phyloP scores from a whole-genome alignment of 2,329 filamentous ascomycete genomes.

The Blastomyces parvus region DNA sequence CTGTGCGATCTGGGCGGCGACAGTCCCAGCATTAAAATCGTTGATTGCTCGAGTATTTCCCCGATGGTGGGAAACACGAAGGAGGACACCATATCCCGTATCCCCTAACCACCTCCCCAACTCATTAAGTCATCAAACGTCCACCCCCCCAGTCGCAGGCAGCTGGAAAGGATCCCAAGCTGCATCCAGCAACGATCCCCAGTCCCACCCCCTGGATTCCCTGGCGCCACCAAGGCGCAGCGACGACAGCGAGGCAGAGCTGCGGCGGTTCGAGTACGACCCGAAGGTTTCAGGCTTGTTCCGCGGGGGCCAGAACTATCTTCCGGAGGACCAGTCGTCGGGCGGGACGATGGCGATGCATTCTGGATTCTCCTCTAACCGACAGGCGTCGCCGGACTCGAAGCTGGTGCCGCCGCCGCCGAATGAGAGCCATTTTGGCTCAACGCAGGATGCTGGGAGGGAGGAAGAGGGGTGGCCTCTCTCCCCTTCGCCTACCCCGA shows the following conservation, averaged over 20 bases:
- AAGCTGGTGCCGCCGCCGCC: too few relatives aligned
- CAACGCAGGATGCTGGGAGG: neutral
- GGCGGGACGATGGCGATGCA: neutral
- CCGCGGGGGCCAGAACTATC: neutral
- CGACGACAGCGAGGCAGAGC: slow-evolving; percentile 8
- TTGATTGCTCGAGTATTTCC: slow-evolving; percentile 12
- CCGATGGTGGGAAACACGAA: slow-evolving; percentile 5
- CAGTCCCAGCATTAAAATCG: slow-evolving; percentile 11
- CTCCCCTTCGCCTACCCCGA: neutral
- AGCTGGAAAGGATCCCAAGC: neutral
- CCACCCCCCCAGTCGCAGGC: neutral
- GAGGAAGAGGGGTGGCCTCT: neutral
- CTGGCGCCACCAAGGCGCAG: neutral
- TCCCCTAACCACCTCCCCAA: neutral
- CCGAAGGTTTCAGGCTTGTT: slow-evolving; percentile 4
- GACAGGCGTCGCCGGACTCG: neutral
- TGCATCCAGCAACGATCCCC: neutral
- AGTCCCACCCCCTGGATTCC: neutral
- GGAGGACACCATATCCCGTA: neutral
- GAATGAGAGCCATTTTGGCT: neutral
- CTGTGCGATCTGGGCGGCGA: slow-evolving; percentile 12
- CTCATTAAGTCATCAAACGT: neutral
- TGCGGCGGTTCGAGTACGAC: slow-evolving; percentile 12
- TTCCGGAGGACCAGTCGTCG: neutral
- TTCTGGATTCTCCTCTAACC: neutral